Percentiles rank a stretch among this genome's conserved stretches.
phyloP scores from a whole-genome alignment of 148 eudicot species.

The Diospyros kaki region DNA sequence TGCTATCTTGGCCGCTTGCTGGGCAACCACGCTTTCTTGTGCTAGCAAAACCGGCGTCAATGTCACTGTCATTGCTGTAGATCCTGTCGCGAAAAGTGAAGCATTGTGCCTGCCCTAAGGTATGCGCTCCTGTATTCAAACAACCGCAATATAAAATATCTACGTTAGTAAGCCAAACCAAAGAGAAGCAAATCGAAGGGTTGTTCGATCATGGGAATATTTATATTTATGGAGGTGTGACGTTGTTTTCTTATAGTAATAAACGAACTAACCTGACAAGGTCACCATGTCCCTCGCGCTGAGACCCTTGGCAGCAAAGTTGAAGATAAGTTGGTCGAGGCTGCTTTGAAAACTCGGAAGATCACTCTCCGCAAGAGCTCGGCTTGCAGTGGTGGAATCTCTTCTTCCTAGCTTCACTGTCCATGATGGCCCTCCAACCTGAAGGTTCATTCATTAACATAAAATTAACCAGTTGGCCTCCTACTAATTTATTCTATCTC shows the following conservation, averaged over 20 bases:
- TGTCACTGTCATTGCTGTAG: conserved; percentile 28
- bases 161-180: no score
- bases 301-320: conserved; percentile 20
- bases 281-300: conserved; percentile 33
- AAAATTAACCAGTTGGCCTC: neutral
- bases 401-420: conserved; percentile 32
- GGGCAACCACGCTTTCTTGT: conserved; percentile 22
- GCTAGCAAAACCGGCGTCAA: conserved; percentile 32
- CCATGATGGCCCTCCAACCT: conserved; percentile 44
- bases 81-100: conserved; percentile 24
- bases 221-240: no score
- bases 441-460: neutral
- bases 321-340: conserved; percentile 19
- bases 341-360: conserved; percentile 20
- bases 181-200: no score
- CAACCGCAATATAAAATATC: no score
- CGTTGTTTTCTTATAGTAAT: no score
- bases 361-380: conserved; percentile 19
- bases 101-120: conserved; percentile 37
- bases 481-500: no score
- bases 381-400: conserved; percentile 36
- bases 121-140: conserved; percentile 32
- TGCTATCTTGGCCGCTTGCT: conserved; percentile 5
- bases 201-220: no score
- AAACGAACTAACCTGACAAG: conserved; percentile 23